Evolutionary conservation across 345 rosid species (phyloP).

Genomic region (Populus alba): DNA sequence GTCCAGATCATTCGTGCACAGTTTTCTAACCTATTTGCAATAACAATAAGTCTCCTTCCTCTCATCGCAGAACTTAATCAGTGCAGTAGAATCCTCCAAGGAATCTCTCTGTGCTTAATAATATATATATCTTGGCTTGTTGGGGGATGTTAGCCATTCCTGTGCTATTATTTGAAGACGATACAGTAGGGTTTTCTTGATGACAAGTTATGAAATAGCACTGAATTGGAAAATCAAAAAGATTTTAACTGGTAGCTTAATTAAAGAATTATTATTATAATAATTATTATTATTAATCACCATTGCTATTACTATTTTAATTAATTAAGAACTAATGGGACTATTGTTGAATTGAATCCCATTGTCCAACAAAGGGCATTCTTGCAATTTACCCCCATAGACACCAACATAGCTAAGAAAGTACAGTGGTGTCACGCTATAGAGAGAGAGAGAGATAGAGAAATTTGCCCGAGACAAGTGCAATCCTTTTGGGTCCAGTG

Average conservation of each 20-base stretch:
- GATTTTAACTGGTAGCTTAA: too few species aligned
- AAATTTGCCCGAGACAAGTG: slow-evolving; percentile 14
- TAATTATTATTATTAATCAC: too few species aligned
- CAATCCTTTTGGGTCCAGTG: slow-evolving; percentile 41
- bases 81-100: background rate
- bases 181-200: background rate
- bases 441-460: background rate
- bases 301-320: background rate
- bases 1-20: slow-evolving; percentile 17
- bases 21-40: slow-evolving; percentile 27
- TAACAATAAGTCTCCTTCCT: background rate
- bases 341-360: background rate
- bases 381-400: background rate
- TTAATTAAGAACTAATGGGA: background rate
- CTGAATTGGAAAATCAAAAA: too few species aligned
- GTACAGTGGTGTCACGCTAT: background rate
- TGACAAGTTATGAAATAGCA: too few species aligned
- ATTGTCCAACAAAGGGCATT: background rate
- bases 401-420: background rate
- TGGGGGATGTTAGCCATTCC: background rate
- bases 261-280: too few species aligned
- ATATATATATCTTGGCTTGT: background rate
- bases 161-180: background rate
- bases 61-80: background rate
- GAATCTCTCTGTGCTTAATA: background rate